Conservation (phyloP, 148 eudicot genomes). For the Selenicereus undatus region DNA sequence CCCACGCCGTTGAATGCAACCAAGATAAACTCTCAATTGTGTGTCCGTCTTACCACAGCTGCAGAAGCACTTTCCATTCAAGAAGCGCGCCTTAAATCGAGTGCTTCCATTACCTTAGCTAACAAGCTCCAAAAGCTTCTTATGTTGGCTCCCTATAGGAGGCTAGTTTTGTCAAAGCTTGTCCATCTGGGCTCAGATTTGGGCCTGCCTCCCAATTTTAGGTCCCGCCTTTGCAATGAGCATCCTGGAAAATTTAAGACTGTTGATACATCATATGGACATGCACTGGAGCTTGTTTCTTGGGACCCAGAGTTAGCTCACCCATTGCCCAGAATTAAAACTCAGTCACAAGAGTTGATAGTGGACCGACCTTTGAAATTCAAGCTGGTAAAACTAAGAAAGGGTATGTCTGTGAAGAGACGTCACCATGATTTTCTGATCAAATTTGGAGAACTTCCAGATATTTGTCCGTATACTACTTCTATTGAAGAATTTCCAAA, state of each 20-base stretch:
- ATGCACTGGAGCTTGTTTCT: slow-evolving; percentile 80
- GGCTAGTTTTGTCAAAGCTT: slow-evolving; percentile 72
- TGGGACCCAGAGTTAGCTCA: slow-evolving; percentile 61
- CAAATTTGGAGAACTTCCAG: slow-evolving; percentile 61
- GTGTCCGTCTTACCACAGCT: slow-evolving; percentile 82
- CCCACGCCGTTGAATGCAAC: slow-evolving; percentile 63
- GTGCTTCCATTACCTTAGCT: slow-evolving; percentile 43
- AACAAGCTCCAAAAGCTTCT: slow-evolving; percentile 78
- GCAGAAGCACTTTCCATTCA: slow-evolving; percentile 58
- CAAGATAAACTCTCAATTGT: slow-evolving; percentile 55
- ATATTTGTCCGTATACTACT: slow-evolving; percentile 71
- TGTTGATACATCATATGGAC: slow-evolving; percentile 92
- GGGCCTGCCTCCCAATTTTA: slow-evolving; percentile 73
- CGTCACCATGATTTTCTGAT: slow-evolving; percentile 57
- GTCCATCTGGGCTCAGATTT: slow-evolving; percentile 83
- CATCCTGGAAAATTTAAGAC: slow-evolving; percentile 69
- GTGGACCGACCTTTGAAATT: slow-evolving; percentile 91
- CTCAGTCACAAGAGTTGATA: slow-evolving; percentile 40
- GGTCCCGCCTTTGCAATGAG: slow-evolving; percentile 67
- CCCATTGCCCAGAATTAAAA: slow-evolving; percentile 38
- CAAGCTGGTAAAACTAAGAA: slow-evolving; percentile 69
- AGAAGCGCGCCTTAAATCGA: slow-evolving; percentile 51
- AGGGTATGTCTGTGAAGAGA: slow-evolving; percentile 67
- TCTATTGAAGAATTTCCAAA: slow-evolving; percentile 41
- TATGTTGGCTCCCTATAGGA: slow-evolving; percentile 69